These are phyloP conservation scores for Boeremia exigua DNA, from an alignment of 2,329 filamentous ascomycete species.

Conservation along the genomic window DNA sequence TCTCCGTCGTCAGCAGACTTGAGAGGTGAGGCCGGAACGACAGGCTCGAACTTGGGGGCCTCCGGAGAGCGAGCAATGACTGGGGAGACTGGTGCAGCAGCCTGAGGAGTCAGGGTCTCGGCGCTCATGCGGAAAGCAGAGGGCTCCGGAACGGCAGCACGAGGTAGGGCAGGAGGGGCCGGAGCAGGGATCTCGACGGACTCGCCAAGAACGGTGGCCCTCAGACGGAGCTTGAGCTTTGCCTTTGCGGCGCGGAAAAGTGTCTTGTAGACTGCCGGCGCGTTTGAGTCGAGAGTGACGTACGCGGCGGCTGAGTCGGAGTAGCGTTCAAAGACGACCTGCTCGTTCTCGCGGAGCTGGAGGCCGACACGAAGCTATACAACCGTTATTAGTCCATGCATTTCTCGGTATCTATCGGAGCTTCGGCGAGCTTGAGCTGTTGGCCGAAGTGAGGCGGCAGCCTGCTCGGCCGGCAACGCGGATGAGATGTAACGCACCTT, in stretches of 20 bases:
- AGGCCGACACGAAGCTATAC: slow-evolving; percentile 67
- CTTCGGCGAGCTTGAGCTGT: slow-evolving; percentile 8
- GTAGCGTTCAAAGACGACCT: slow-evolving; percentile 83
- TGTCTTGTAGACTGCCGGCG: slow-evolving; percentile 90
- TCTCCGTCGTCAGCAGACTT: slow-evolving; percentile 39
- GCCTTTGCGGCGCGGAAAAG: slow-evolving; percentile 96
- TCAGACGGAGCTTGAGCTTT: slow-evolving; percentile 94
- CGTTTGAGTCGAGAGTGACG: slow-evolving; percentile 77
- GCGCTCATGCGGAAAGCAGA: slow-evolving; percentile 38
- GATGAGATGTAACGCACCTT: slow-evolving; percentile 68
- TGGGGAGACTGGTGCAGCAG: slow-evolving; percentile 30
- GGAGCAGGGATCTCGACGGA: slow-evolving; percentile 43
- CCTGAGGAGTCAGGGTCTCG: slow-evolving; percentile 32
- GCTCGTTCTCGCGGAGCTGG: slow-evolving; percentile 65
- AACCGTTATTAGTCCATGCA: slow-evolving; percentile 24
- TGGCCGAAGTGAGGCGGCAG: slow-evolving; percentile 26
- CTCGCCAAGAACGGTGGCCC: slow-evolving; percentile 66
- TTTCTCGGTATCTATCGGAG: background rate
- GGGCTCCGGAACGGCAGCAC: slow-evolving; percentile 17
- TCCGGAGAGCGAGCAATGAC: slow-evolving; percentile 40
- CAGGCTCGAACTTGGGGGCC: slow-evolving; percentile 22
- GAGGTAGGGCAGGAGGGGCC: slow-evolving; percentile 19
- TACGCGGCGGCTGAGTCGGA: slow-evolving; percentile 89
- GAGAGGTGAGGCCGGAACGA: slow-evolving; percentile 34
- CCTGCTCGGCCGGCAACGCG: slow-evolving; percentile 18